These are phyloP conservation scores for Anaeramoeba flamelloides DNA, from an alignment of 78 protist genomes.

Conservation along the genomic window DNA sequence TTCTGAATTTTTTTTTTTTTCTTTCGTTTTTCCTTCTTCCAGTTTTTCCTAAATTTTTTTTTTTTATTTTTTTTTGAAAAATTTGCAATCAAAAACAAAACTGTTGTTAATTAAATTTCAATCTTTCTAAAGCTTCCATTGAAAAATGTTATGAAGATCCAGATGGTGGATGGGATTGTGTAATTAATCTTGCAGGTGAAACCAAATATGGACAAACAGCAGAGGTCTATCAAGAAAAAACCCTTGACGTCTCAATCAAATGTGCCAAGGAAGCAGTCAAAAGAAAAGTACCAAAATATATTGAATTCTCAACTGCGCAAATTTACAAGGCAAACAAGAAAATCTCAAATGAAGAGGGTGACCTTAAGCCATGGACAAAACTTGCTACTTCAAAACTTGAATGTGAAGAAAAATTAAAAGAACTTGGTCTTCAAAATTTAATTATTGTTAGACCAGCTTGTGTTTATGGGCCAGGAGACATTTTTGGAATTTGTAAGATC, in stretches of 20 bases:
- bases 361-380: conserved; percentile 56
- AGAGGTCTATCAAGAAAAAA: conserved; percentile 46
- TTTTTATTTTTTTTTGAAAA: too few relatives aligned
- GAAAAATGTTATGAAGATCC: too few relatives aligned
- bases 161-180: too few relatives aligned
- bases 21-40: too few relatives aligned
- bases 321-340: conserved; percentile 58
- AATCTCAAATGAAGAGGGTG: conserved; percentile 38
- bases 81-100: too few relatives aligned
- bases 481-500: conserved; percentile 55
- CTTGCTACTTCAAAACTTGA: conserved; percentile 39
- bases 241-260: conserved; percentile 27
- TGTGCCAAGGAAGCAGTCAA: conserved; percentile 42
- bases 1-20: too few relatives aligned
- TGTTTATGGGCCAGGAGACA: conserved; percentile 83
- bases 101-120: too few relatives aligned
- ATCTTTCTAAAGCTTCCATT: too few relatives aligned
- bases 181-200: conserved; percentile 73
- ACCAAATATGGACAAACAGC: conserved; percentile 62
- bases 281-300: conserved; percentile 35
- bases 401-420: conserved; percentile 55
- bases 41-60: too few relatives aligned
- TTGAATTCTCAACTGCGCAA: conserved; percentile 76
- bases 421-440: neutral
- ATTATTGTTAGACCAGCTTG: conserved; percentile 73